Evolutionary conservation across 2,329 filamentous ascomycete species (phyloP).

Genomic region (Tolypocladium endophyticum): DNA sequence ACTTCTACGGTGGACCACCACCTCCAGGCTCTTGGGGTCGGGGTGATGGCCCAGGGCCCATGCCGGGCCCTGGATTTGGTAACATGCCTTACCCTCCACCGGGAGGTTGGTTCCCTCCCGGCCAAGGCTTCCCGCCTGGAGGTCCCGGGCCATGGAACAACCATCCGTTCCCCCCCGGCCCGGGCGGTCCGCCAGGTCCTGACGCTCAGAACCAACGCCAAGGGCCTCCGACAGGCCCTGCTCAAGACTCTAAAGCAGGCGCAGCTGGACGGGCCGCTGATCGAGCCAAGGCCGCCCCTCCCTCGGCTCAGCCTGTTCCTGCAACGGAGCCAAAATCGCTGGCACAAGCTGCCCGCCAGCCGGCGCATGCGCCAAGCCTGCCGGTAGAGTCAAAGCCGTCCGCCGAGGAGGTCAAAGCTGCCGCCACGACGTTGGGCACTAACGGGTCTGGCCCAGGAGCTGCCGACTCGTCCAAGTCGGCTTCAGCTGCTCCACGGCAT

Average conservation of each 20-base stretch:
- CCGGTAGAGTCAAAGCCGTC: constrained; percentile 61
- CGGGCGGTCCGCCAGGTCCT: constrained; percentile 46
- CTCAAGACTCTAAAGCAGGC: constrained; percentile 33
- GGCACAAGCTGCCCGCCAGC: constrained; percentile 33
- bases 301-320: constrained; percentile 33
- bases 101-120: constrained; percentile 68
- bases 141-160: constrained; percentile 51
- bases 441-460: constrained; percentile 27
- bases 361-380: constrained; percentile 46
- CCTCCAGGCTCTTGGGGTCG: constrained; percentile 45
- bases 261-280: constrained; percentile 32
- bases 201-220: constrained; percentile 45
- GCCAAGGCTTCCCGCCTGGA: constrained; percentile 62
- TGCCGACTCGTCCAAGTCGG: constrained; percentile 23
- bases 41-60: constrained; percentile 43
- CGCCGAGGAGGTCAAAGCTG: constrained; percentile 29
- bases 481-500: constrained; percentile 37
- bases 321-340: constrained; percentile 43
- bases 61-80: constrained; percentile 48
- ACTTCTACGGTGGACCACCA: constrained; percentile 38
- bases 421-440: constrained; percentile 28
- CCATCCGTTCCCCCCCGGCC: constrained; percentile 51
- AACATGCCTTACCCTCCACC: constrained; percentile 71
- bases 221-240: constrained; percentile 35
- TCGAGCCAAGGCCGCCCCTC: constrained; percentile 34